These are phyloP conservation scores for Phyllosticta paracitricarpa DNA, from an alignment of 2,329 filamentous ascomycete species.

Conservation along the genomic window DNA sequence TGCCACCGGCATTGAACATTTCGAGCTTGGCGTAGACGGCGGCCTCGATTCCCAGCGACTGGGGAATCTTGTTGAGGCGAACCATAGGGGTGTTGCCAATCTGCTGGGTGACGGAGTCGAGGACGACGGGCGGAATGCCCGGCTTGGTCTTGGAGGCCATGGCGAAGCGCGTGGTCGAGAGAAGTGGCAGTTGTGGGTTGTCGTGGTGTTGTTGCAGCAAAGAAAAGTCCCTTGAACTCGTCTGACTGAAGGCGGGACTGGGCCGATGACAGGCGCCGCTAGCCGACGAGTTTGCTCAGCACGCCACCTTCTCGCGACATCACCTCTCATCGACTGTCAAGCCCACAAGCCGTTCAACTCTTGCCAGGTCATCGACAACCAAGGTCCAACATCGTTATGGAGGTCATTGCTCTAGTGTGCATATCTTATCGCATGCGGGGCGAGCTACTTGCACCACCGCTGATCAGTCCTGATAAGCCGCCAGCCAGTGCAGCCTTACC, in stretches of 20 bases:
- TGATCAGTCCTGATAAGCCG: background rate
- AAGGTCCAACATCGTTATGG: background rate
- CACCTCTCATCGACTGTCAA: background rate
- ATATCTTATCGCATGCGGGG: background rate
- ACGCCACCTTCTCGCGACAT: background rate
- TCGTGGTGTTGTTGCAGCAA: background rate
- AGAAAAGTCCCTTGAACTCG: background rate
- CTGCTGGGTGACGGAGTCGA: slow-evolving; percentile 67
- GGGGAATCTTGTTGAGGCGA: slow-evolving; percentile 82
- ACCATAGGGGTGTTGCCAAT: slow-evolving; percentile 97
- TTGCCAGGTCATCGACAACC: background rate
- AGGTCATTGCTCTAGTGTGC: background rate
- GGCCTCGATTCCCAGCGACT: slow-evolving; percentile 79
- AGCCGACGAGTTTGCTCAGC: background rate
- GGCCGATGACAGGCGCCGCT: background rate
- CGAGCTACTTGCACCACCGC: background rate
- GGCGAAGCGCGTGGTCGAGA: background rate
- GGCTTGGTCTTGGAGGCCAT: slow-evolving; percentile 42
- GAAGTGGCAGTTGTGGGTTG: background rate
- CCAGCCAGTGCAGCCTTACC: background rate
- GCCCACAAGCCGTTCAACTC: background rate
- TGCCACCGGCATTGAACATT: slow-evolving; percentile 87
- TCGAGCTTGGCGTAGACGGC: slow-evolving; percentile 87
- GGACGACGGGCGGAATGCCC: slow-evolving; percentile 44
- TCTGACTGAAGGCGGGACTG: background rate